Evolutionary conservation across 148 eudicot genomes (phyloP).

Genomic region (Salicornia ramosissima): DNA sequence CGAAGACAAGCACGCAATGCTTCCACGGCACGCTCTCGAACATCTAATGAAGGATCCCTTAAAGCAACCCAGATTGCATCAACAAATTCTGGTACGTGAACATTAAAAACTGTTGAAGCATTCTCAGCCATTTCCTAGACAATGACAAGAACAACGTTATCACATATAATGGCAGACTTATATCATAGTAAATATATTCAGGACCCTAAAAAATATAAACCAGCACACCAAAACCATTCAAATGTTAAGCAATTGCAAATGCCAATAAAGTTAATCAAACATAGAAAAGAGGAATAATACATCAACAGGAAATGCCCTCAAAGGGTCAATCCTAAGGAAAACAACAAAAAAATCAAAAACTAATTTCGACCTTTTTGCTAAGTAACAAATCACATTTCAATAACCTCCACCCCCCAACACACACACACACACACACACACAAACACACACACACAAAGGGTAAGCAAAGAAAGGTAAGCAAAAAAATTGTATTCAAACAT

Average conservation of each 20-base stretch:
- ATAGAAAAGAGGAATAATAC: background rate
- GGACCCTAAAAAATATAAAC: background rate
- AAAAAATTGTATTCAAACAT: too few species aligned
- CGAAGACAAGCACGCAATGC: constrained; percentile 98
- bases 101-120: constrained; percentile 93
- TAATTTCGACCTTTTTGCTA: background rate
- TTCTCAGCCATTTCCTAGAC: constrained; percentile 99
- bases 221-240: background rate
- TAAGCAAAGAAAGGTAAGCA: too few species aligned
- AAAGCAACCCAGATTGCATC: constrained; percentile 94
- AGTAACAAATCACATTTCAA: background rate
- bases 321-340: background rate
- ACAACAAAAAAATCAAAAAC: background rate
- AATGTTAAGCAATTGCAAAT: background rate
- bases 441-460: too few species aligned
- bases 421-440: too few species aligned
- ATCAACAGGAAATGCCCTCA: background rate
- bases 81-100: constrained; percentile 88
- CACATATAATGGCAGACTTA: background rate
- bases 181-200: background rate
- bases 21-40: constrained; percentile 91
- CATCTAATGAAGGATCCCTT: constrained; percentile 78
- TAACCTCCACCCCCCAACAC: background rate
- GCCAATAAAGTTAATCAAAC: background rate
- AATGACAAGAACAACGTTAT: constrained; percentile 13